phyloP scores from a whole-genome alignment of 2,329 filamentous ascomycete species.

The Fusarium burgessii region DNA sequence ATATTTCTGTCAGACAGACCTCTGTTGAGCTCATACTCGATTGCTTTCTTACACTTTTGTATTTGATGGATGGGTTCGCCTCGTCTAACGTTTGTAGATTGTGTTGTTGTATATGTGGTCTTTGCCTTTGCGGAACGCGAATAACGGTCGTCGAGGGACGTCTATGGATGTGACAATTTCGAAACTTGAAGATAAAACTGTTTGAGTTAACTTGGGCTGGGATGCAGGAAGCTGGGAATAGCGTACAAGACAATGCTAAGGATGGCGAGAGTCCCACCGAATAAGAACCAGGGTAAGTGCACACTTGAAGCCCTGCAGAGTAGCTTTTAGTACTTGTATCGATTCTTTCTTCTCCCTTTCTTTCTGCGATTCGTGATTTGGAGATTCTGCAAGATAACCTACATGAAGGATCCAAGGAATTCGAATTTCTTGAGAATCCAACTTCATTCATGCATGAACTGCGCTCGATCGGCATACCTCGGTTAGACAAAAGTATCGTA shows the following conservation, averaged over 20 bases:
- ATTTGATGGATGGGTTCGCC: background rate
- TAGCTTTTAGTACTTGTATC: background rate
- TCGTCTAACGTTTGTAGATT: background rate
- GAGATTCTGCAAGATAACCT: background rate
- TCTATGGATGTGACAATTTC: background rate
- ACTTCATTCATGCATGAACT: background rate
- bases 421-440: background rate
- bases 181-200: background rate
- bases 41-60: background rate
- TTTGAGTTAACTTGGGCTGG: rapidly evolving
- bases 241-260: conserved; percentile 1
- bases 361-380: background rate
- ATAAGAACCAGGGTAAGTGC: conserved; percentile 19
- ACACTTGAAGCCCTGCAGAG: conserved; percentile 2
- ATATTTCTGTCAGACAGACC: background rate
- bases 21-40: background rate
- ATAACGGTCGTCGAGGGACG: background rate
- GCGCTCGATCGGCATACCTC: background rate
- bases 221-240: rapidly evolving
- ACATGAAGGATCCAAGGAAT: background rate
- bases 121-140: background rate
- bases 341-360: no score
- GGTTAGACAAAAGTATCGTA: background rate
- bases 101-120: background rate
- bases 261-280: conserved; percentile 16